phyloP scores from a whole-genome alignment of 257 asterid species.

The Vinca minor region DNA sequence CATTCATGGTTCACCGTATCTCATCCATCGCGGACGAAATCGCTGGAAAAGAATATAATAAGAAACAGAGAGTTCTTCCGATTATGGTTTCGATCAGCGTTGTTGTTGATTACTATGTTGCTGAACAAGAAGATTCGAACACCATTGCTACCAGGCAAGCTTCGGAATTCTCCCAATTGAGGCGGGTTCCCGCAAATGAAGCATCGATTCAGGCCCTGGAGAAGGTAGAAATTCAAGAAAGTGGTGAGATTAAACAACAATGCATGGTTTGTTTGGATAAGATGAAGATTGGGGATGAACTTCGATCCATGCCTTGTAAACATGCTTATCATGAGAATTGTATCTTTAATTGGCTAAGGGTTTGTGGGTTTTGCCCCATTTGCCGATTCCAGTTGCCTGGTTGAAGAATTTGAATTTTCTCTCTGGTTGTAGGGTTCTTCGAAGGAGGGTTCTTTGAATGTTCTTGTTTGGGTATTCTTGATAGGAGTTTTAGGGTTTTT shows the following conservation, averaged over 20 bases:
- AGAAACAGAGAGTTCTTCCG: conserved; percentile 10
- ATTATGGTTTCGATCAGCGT: conserved; percentile 10
- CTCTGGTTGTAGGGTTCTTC: too few species aligned
- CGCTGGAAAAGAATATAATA: conserved; percentile 4
- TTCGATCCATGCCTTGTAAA: conserved; percentile 13
- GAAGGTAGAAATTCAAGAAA: conserved; percentile 3
- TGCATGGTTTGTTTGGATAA: conserved; percentile 18
- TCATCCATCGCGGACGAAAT: conserved; percentile 9
- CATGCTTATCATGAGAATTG: conserved; percentile 18
- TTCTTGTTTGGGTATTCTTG: too few species aligned
- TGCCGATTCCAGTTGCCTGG: conserved; percentile 6
- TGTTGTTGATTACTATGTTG: not conserved
- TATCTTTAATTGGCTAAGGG: conserved; percentile 12
- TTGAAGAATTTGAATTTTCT: too few species aligned
- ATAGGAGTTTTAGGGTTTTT: too few species aligned
- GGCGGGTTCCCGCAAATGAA: not conserved
- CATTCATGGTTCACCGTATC: conserved; percentile 20
- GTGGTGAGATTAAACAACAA: not conserved
- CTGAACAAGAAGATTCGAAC: not conserved
- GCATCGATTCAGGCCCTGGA: not conserved
- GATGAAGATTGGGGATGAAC: not conserved
- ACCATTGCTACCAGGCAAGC: not conserved
- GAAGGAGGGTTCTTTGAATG: too few species aligned
- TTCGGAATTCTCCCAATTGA: not conserved
- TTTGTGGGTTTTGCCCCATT: conserved; percentile 15